Percentiles rank a stretch among this genome's conserved stretches.
Conservation (phyloP, 768 basidiomycete species). For the Pleurotus sapidus region DNA sequence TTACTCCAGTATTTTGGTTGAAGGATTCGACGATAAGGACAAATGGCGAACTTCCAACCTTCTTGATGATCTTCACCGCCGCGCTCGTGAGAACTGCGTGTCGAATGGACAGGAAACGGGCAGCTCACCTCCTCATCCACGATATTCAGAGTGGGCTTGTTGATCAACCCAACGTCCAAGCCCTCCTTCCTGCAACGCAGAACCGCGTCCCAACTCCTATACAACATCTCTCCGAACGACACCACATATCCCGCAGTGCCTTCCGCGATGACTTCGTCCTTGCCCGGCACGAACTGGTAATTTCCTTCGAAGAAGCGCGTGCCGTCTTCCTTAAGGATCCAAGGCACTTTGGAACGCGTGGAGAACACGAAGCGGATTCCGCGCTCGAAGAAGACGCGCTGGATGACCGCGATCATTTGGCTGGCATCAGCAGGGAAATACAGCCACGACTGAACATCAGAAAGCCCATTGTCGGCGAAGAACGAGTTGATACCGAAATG, state of each 20-base stretch:
- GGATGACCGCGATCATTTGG: constrained; percentile 77
- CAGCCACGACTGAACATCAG: constrained; percentile 73
- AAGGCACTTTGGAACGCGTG: constrained; percentile 87
- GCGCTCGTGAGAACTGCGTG: not conserved
- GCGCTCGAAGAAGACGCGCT: constrained; percentile 78
- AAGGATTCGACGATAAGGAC: constrained; percentile 84
- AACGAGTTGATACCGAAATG: constrained; percentile 81
- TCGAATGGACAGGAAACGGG: not conserved
- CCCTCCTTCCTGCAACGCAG: constrained; percentile 68
- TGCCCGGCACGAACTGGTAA: constrained; percentile 81
- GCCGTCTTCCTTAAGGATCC: constrained; percentile 76
- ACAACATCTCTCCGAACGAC: constrained; percentile 84
- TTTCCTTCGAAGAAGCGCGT: constrained; percentile 61
- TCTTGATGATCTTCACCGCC: constrained; percentile 50
- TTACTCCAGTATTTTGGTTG: constrained; percentile 85
- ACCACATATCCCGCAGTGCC: constrained; percentile 82
- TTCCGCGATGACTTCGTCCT: constrained; percentile 78
- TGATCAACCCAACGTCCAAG: constrained; percentile 79
- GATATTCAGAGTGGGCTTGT: constrained; percentile 81
- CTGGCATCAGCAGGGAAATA: constrained; percentile 87
- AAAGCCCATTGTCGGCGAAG: constrained; percentile 86
- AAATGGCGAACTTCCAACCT: constrained; percentile 72
- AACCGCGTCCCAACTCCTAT: constrained; percentile 82
- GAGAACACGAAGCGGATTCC: constrained; percentile 87
- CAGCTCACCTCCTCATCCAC: constrained; percentile 71